These are phyloP conservation scores for Fusarium palustre DNA, from an alignment of 2,329 filamentous ascomycete genomes.

Conservation along the genomic window DNA sequence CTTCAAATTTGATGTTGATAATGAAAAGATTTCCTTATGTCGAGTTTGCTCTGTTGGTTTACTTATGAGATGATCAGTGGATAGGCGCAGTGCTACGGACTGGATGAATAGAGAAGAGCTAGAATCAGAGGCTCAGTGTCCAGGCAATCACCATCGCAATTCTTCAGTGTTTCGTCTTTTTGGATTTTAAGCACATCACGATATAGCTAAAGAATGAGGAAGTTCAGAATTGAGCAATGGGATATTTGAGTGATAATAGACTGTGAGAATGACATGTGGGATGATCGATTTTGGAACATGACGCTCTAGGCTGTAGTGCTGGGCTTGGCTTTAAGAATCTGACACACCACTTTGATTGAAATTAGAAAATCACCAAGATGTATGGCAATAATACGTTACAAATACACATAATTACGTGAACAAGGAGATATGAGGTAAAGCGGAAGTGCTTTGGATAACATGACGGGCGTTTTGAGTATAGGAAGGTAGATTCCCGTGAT, in stretches of 20 bases:
- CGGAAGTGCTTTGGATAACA: not conserved
- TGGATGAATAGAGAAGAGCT: not conserved
- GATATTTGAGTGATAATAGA: too few species aligned
- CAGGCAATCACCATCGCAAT: not conserved
- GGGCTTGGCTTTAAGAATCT: not conserved
- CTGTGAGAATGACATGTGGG: not conserved
- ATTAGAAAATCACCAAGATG: not conserved
- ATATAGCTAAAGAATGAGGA: too few species aligned
- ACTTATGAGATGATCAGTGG: not conserved
- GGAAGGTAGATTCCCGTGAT: not conserved
- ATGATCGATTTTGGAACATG: not conserved
- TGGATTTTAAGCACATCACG: not conserved
- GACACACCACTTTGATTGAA: not conserved
- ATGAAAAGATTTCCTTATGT: not conserved
- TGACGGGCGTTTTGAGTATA: not conserved
- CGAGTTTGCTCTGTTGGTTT: not conserved
- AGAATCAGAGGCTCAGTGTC: not conserved
- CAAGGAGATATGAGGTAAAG: not conserved
- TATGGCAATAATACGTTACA: not conserved
- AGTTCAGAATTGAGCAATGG: too few species aligned
- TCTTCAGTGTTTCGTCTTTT: not conserved
- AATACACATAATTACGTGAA: not conserved
- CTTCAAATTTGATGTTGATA: not conserved
- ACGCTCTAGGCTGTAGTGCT: not conserved
- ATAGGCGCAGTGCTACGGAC: too few species aligned